These are phyloP conservation scores for Letharia columbiana DNA, from an alignment of 495 filamentous ascomycete species.

Conservation along the genomic window DNA sequence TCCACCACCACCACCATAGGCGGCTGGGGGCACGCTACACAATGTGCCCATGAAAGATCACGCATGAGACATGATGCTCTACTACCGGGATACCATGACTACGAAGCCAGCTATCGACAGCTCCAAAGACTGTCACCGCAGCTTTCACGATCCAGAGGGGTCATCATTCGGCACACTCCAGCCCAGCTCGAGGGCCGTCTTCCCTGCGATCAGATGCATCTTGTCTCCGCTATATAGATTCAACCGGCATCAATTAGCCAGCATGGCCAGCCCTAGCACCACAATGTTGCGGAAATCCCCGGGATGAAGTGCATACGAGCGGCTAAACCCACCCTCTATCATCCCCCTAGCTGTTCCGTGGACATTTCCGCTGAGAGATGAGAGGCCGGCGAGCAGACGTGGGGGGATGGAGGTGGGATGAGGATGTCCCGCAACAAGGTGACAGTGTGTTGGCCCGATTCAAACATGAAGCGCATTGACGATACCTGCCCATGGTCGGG, in stretches of 20 bases:
- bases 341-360: too few relatives aligned
- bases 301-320: too few relatives aligned
- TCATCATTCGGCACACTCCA: too few relatives aligned
- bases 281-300: too few relatives aligned
- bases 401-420: not conserved
- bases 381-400: too few relatives aligned
- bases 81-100: not conserved
- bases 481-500: not conserved
- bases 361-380: not conserved
- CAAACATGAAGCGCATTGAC: not conserved
- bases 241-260: too few relatives aligned
- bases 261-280: too few relatives aligned
- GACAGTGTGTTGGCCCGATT: not conserved
- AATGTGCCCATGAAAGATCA: not conserved
- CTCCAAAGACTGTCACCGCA: not conserved
- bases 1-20: not conserved
- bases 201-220: not conserved
- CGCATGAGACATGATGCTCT: not conserved
- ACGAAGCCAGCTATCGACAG: not conserved
- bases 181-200: not conserved
- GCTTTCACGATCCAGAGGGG: not conserved
- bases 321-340: too few relatives aligned
- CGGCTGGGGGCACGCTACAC: not conserved
- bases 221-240: too few relatives aligned
- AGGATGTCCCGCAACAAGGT: not conserved